Evolutionary conservation across 179 eudicot species (phyloP).

Genomic region (Drosera spatulata): DNA sequence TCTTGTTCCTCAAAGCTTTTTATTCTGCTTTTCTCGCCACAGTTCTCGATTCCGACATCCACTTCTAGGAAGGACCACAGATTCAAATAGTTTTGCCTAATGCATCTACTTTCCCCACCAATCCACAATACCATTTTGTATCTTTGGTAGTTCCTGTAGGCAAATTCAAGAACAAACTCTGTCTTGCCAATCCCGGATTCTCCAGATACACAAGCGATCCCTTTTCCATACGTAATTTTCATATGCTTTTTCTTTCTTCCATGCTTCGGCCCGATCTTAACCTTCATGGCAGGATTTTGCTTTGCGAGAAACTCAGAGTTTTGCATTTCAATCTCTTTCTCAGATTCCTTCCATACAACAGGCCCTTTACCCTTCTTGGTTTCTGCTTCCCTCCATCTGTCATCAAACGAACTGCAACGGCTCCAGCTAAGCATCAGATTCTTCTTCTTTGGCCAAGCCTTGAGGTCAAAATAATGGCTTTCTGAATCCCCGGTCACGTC

Average conservation of each 20-base stretch:
- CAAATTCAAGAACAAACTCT: slow-evolving; percentile 89
- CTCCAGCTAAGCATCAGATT: slow-evolving; percentile 66
- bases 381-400: slow-evolving; percentile 31
- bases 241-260: slow-evolving; percentile 45
- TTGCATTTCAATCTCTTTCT: slow-evolving; percentile 93
- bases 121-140: slow-evolving; percentile 95
- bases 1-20: slow-evolving; percentile 94
- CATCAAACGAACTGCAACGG: slow-evolving; percentile 56
- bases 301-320: slow-evolving; percentile 24
- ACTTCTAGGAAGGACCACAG: slow-evolving; percentile 76
- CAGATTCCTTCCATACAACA: slow-evolving; percentile 82
- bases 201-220: slow-evolving; percentile 82
- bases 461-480: slow-evolving; percentile 73
- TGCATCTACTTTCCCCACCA: slow-evolving; percentile 91
- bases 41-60: slow-evolving; percentile 65
- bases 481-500: slow-evolving; percentile 78
- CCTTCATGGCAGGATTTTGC: slow-evolving; percentile 23
- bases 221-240: slow-evolving; percentile 77
- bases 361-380: slow-evolving; percentile 80
- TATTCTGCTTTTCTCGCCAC: slow-evolving; percentile 51
- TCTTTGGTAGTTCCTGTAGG: slow-evolving; percentile 74
- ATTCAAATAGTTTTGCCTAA: slow-evolving; percentile 84
- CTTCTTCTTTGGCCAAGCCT: slow-evolving; percentile 52
- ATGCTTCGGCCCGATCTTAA: slow-evolving; percentile 31
- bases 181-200: slow-evolving; percentile 96